Evolutionary conservation across 148 eudicot genomes (phyloP), one percentile per base, ranked within the genome.

Genomic region (Vaccinium macrocarpon): DNA sequence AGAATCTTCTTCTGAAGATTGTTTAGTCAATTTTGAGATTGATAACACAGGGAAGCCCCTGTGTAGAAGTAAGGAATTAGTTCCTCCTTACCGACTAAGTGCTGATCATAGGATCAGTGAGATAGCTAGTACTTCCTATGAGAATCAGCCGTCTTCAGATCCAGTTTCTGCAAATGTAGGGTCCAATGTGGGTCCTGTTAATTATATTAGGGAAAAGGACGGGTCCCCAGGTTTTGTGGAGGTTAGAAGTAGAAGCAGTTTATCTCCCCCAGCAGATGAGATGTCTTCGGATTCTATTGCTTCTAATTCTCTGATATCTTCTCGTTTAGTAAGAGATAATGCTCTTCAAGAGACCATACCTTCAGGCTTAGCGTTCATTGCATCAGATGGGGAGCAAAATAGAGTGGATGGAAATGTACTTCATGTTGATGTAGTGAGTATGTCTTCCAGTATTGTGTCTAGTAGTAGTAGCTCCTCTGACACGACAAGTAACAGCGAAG

Each of bases 391-490:
- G 78, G 88, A 86, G 38, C 92, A 81, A 86, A 80, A 48, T 68
- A 81, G 48, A 59, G 78, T 91, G 75, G 92, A 85, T 86, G 91
- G 86, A 79, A 90, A 82, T 87, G 56, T 86, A 80, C 85, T 91
- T 83, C 93, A 92, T 70, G 90, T 92, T 78, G 92, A 92, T 85
- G 55, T 88, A 85, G 88, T 85, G 83, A 89, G 92, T 84, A 70
- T 89, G 78, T 88, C 95, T 76, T 88, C 96, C 53, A 87, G 83
- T 84, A 84, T 8, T 85, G 81, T 84, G 55, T 87, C 92, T 78
- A 83, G 68, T 82, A 86, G 76, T 42, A 86, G 76, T 81, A 86
- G 76, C 88, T 84, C 85, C 81, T 82, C 90, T 85, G 91, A 88
- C 76, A 68, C 27, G 4, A 82, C 84, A 78, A 89, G 88, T 84